phyloP scores from a whole-genome alignment of 129 eudicot genomes.

The Tagetes erecta region DNA sequence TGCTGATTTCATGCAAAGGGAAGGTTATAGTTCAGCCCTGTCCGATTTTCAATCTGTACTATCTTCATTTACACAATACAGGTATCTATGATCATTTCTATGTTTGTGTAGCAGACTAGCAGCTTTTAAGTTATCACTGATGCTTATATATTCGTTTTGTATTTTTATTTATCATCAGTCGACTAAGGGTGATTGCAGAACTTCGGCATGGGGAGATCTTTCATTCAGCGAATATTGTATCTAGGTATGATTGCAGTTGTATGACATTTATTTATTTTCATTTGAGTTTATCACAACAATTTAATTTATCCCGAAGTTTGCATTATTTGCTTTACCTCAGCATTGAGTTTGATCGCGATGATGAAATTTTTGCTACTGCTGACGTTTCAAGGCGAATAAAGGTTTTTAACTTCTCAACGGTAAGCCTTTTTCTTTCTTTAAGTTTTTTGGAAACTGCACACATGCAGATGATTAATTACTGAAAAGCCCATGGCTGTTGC shows the following conservation, averaged over 20 bases:
- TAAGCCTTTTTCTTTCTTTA: conserved; percentile 36
- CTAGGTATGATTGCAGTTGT: conserved; percentile 48
- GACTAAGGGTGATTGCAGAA: conserved; percentile 72
- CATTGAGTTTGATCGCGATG: conserved; percentile 77
- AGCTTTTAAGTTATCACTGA: not conserved
- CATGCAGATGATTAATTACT: conserved; percentile 5
- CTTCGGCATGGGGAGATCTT: conserved; percentile 64
- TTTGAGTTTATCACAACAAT: not conserved
- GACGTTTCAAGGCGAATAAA: conserved; percentile 74
- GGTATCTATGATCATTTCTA: conserved; percentile 20
- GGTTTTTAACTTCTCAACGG: conserved; percentile 65
- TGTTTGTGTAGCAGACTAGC: not conserved
- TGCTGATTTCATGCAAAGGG: conserved; percentile 38
- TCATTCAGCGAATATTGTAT: conserved; percentile 68
- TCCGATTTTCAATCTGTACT: conserved; percentile 66
- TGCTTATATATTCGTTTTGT: not conserved
- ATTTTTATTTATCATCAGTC: conserved; percentile 37
- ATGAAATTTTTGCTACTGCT: conserved; percentile 79
- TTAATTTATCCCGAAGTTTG: conserved; percentile 6
- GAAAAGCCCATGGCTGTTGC: not conserved
- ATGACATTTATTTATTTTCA: conserved; percentile 3
- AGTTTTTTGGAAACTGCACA: not conserved
- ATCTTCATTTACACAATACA: conserved; percentile 61
- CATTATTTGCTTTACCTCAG: conserved; percentile 37
- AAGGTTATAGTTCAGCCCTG: conserved; percentile 55